Evolutionary conservation across 768 basidiomycete species (phyloP).

Genomic region (Termitomyces sp.): DNA sequence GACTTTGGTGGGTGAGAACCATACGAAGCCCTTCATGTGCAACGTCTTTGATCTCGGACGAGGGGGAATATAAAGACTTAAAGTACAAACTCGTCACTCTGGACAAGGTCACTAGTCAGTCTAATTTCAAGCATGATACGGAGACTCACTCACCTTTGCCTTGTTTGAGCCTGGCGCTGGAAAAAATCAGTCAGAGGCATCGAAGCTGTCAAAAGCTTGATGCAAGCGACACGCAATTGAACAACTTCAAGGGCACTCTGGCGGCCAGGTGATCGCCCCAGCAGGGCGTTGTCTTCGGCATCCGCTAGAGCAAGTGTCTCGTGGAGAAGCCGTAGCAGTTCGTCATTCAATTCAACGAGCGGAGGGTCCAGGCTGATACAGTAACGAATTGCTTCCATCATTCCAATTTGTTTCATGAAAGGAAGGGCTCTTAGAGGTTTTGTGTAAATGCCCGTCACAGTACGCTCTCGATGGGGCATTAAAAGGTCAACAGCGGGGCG

Average conservation of each 20-base stretch:
- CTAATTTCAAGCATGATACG: background rate
- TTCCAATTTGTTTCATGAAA: constrained; percentile 93
- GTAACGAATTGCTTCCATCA: constrained; percentile 95
- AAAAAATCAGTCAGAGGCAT: constrained; percentile 96
- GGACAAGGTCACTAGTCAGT: background rate
- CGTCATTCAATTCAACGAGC: constrained; percentile 87
- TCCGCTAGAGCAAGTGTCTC: constrained; percentile 95
- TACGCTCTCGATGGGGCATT: constrained; percentile 77
- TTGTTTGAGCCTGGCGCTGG: constrained; percentile 72
- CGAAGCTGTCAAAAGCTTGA: constrained; percentile 87
- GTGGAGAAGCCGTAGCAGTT: constrained; percentile 83
- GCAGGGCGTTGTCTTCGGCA: constrained; percentile 83
- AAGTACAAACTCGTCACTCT: constrained; percentile 96
- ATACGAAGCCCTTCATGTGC: constrained; percentile 90
- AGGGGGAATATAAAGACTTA: constrained; percentile 93
- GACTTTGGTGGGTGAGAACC: constrained; percentile 83
- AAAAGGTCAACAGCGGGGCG: constrained; percentile 76
- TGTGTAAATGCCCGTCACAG: constrained; percentile 88
- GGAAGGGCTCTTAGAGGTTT: constrained; percentile 94
- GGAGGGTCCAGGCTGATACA: constrained; percentile 87
- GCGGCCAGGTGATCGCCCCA: constrained; percentile 68
- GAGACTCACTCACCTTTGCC: constrained; percentile 63
- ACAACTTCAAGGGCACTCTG: constrained; percentile 79
- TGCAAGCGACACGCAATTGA: constrained; percentile 89
- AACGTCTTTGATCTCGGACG: constrained; percentile 88